Conservation (phyloP, 1,284 basidiomycete genomes). For the Cutaneotrichosporon dermatis region DNA sequence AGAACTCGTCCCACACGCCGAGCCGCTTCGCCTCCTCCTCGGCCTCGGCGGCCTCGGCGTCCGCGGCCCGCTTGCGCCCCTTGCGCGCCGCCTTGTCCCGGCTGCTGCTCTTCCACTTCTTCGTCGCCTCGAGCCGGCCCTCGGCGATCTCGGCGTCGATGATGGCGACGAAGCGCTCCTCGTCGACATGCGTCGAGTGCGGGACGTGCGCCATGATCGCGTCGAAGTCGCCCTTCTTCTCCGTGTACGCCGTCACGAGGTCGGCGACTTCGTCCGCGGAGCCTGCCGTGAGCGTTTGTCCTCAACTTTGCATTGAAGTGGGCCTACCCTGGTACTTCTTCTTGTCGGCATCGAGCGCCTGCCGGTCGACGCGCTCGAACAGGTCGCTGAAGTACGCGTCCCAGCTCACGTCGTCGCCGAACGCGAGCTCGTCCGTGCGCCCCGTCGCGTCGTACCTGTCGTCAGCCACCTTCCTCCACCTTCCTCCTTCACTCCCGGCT, state of each 20-base stretch:
- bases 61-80: slow-evolving; percentile 66
- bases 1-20: slow-evolving; percentile 94
- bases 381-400: slow-evolving; percentile 85
- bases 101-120: slow-evolving; percentile 62
- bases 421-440: slow-evolving; percentile 69
- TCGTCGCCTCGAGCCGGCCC: slow-evolving; percentile 58
- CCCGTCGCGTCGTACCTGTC: slow-evolving; percentile 71
- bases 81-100: slow-evolving; percentile 71
- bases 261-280: slow-evolving; percentile 78
- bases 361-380: slow-evolving; percentile 78
- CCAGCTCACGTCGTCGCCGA: slow-evolving; percentile 74
- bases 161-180: slow-evolving; percentile 68
- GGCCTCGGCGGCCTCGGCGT: slow-evolving; percentile 77
- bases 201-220: slow-evolving; percentile 78
- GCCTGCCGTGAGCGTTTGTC: slow-evolving; percentile 54
- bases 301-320: too few species aligned
- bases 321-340: slow-evolving; percentile 74
- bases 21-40: slow-evolving; percentile 79
- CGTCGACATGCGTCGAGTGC: slow-evolving; percentile 75
- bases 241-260: slow-evolving; percentile 65
- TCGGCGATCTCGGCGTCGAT: slow-evolving; percentile 63
- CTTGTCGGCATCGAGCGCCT: slow-evolving; percentile 83
- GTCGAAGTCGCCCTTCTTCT: slow-evolving; percentile 64
- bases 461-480: slow-evolving; percentile 7
- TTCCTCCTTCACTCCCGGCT: neutral